Conservation (phyloP, 116 monocot species). For the Dioscorea cayenensis region DNA sequence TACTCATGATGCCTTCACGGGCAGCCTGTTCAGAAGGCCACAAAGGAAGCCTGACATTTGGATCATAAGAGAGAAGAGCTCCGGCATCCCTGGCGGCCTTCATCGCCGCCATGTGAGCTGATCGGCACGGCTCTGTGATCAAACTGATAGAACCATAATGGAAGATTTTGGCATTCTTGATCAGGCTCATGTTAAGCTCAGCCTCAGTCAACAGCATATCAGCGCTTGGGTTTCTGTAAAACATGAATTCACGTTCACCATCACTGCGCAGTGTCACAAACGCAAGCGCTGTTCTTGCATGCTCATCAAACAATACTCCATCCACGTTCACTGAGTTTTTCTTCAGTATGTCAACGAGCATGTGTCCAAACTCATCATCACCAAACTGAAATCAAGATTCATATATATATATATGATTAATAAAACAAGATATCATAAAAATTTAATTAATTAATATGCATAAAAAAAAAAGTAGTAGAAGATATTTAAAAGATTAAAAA, state of each 20-base stretch:
- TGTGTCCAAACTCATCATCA: slow-evolving; percentile 53
- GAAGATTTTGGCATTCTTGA: neutral
- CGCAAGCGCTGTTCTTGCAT: slow-evolving; percentile 49
- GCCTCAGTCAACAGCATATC: slow-evolving; percentile 54
- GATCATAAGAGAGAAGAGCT: neutral
- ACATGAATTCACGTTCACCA: slow-evolving; percentile 74
- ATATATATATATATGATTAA: no score
- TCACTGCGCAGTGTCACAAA: slow-evolving; percentile 43
- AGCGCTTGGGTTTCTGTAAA: slow-evolving; percentile 60
- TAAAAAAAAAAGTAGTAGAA: no score
- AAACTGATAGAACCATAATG: neutral
- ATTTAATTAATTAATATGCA: no score
- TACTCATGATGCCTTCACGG: neutral
- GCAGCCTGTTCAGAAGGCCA: neutral
- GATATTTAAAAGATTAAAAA: no score
- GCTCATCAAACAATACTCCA: slow-evolving; percentile 38
- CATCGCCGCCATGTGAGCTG: neutral
- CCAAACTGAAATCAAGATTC: slow-evolving; percentile 12
- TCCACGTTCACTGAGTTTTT: slow-evolving; percentile 29
- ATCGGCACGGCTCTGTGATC: neutral
- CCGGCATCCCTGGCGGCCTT: neutral
- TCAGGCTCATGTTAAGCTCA: slow-evolving; percentile 43
- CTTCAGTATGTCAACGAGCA: slow-evolving; percentile 45
- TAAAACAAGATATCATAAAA: no score
- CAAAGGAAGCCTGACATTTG: neutral